Evolutionary conservation across 805 yeast species (phyloP).

Genomic region (Candida gorgasii): DNA sequence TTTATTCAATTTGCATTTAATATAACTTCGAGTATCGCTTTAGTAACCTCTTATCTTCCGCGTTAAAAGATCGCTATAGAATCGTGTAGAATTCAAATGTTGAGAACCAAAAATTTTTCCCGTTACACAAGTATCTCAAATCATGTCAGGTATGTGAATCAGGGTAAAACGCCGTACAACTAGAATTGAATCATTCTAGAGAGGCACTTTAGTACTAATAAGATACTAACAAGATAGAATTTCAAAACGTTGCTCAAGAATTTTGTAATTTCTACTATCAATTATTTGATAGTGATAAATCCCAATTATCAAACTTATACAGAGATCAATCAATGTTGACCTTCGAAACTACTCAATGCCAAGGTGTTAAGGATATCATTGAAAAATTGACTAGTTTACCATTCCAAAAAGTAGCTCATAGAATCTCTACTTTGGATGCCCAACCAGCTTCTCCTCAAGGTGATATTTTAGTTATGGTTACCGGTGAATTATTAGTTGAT

Average conservation of each 20-base stretch:
- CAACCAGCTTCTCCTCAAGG: constrained; percentile 94
- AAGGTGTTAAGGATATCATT: constrained; percentile 90
- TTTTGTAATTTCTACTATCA: constrained; percentile 94
- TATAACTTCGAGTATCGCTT: too few species aligned
- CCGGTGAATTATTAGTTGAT: constrained; percentile 90
- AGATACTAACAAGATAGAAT: constrained; percentile 10
- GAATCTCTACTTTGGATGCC: constrained; percentile 93
- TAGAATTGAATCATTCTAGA: constrained; percentile 28
- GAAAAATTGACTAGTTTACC: constrained; percentile 90
- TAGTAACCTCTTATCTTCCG: too few species aligned
- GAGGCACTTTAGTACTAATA: not conserved
- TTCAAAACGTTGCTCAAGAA: constrained; percentile 60
- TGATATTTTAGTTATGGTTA: constrained; percentile 95
- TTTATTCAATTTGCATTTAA: constrained; percentile 1
- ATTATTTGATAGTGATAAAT: constrained; percentile 90
- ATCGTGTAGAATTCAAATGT: constrained; percentile 7
- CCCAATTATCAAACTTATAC: constrained; percentile 89
- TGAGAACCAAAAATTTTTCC: constrained; percentile 6
- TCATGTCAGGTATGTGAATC: constrained; percentile 12
- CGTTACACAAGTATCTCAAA: not conserved
- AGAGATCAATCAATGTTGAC: constrained; percentile 98
- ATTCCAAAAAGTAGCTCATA: constrained; percentile 89
- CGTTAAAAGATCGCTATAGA: not conserved
- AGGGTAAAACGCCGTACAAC: not conserved
- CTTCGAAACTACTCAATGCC: constrained; percentile 90